Conservation (phyloP, 2,329 filamentous ascomycete genomes). For the Aspergillus intermedius region DNA sequence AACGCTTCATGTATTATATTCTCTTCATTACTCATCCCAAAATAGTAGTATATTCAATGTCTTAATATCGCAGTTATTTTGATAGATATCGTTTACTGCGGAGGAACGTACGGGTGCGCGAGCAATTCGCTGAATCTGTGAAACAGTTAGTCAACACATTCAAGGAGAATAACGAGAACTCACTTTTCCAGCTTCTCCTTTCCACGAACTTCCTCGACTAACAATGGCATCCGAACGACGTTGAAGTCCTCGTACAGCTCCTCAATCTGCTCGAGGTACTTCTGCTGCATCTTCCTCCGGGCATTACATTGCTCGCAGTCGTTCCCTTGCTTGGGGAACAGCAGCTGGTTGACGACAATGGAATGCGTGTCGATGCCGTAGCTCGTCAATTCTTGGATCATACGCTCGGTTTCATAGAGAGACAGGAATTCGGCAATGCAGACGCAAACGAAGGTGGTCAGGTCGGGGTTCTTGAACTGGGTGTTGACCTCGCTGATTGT, state of each 20-base stretch:
- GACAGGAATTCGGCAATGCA: conserved; percentile 97
- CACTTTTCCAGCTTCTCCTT: conserved; percentile 87
- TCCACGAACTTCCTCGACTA: conserved; percentile 91
- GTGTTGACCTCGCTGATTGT: conserved; percentile 95
- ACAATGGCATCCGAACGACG: conserved; percentile 93
- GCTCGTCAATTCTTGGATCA: conserved; percentile 94
- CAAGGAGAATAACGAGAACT: conserved; percentile 13
- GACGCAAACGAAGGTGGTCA: conserved; percentile 96
- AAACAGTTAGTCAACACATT: conserved; percentile 10
- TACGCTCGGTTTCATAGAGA: conserved; percentile 96
- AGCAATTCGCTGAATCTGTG: conserved; percentile 46
- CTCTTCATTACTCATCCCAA: conserved; percentile 34
- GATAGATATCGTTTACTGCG: conserved; percentile 26
- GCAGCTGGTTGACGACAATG: conserved; percentile 95
- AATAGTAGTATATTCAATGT: conserved; percentile 12
- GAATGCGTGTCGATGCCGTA: conserved; percentile 95
- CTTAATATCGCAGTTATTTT: conserved; percentile 8
- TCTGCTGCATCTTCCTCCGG: conserved; percentile 95
- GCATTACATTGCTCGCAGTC: conserved; percentile 94
- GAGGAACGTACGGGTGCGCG: conserved; percentile 43
- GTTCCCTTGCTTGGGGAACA: conserved; percentile 81
- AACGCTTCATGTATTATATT: conserved; percentile 26
- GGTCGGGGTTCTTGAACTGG: conserved; percentile 93
- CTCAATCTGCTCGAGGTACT: conserved; percentile 97
- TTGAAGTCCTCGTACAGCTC: conserved; percentile 99